Evolutionary conservation across 2,329 filamentous ascomycete species (phyloP).

Genomic region (Fusarium acutatum): DNA sequence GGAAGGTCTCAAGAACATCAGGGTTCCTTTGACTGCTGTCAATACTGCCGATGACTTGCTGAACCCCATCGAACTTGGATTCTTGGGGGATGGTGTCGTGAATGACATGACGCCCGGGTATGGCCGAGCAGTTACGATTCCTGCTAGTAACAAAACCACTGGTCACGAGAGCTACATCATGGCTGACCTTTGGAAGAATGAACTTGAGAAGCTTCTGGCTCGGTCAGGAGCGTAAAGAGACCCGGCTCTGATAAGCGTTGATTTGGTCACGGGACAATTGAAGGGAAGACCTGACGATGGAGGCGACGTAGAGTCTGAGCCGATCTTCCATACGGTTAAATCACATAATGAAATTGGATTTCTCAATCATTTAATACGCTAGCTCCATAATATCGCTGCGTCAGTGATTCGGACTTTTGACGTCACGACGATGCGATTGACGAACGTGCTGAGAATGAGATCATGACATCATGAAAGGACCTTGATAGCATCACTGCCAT

Average conservation of each 20-base stretch:
- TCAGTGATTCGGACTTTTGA: conserved; percentile 13
- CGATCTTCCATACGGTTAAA: accelerated
- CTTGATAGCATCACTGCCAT: neutral
- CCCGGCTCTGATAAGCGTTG: accelerated
- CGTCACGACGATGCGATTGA: conserved; percentile 2
- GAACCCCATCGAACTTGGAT: conserved; percentile 7
- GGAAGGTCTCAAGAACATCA: neutral
- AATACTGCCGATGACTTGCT: conserved; percentile 27
- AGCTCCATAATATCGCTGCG: conserved; percentile 11
- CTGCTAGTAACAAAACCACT: conserved; percentile 4
- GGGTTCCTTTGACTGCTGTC: conserved; percentile 10
- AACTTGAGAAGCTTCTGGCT: neutral
- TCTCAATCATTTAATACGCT: accelerated
- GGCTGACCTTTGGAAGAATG: conserved; percentile 20
- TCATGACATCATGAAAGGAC: conserved; percentile 23
- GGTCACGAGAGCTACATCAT: conserved; percentile 24
- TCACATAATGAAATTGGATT: accelerated
- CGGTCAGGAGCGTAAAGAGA: neutral
- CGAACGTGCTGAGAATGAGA: neutral
- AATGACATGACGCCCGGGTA: conserved; percentile 10
- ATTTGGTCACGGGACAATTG: no score
- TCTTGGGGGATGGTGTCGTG: neutral
- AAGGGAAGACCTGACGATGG: neutral
- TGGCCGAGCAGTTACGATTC: neutral
- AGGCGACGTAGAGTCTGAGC: accelerated